Evolutionary conservation across 1,139 yeast genomes (phyloP), one percentile per base, ranked within the genome.

Genomic region (Lodderomyces pseudojiufengensis): DNA sequence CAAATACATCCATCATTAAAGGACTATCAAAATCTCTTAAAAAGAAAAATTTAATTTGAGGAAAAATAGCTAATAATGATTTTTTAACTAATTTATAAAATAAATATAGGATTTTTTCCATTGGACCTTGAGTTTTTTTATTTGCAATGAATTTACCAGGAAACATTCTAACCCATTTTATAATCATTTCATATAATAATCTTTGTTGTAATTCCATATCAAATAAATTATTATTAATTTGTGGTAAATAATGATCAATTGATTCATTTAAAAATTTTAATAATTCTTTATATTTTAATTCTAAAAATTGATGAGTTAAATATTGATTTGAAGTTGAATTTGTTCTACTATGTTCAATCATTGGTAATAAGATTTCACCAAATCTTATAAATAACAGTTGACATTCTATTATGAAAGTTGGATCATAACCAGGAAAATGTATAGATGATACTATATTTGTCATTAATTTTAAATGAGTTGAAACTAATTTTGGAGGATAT

Each of bases 1-100:
- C 52, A 40, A 57, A 61, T 3, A 66, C 64, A 39, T 67, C 73
- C 36, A 63, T 46, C 64, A 66, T 65, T 36, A 68, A 54, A 1
- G 74, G 73, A 40, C 64, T 55, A 43, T 66, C 73, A 42, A 69
- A 68, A 48, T 68, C 73, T 25, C 73, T 47, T 7, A 68, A 45
- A 36, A 63, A 67, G 45, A 63, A 65, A 42, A 59, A 68, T 40
- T 63, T 66, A 7, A 65, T 60, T 40, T 69, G 75, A 1, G 75
- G 75, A 21, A 60, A 52, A 11, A 67, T 49, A 0, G 70, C 67
- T 45, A 52, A 65, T 12, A 67, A 45, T 1, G 61, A 51, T 41
- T 65, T 66, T 38, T 62, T 63, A 40, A 65, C 54, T 9, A 57
- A 54, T 40, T 61, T 61, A 51, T 52, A 64, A 43, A 61, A 66